Base-by-base conservation (phyloP, 106 monocot genomes). In the Allium sativum region DNA sequence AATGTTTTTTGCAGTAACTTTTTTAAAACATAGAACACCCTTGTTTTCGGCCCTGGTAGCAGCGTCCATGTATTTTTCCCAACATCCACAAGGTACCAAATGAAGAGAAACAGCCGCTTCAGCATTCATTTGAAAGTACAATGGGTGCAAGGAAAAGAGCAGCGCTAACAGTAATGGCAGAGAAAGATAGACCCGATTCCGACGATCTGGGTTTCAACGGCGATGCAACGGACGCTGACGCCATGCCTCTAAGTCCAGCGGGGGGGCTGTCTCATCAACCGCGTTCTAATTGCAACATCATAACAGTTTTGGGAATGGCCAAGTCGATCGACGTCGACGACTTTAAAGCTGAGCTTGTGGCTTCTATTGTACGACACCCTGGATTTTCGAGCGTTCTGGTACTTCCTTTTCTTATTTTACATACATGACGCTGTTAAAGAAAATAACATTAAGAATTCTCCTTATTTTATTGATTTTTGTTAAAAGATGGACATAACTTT, bases 261-360 rank as follows among this genome's bases (percentile, higher is more conserved):
- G 69, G 18, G 59, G 59, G 60, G 16, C 18, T 69, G 17, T 69
- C 59, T 52, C 69, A 60, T 40, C 69, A 60, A 42, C 58, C 60
- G 8, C 59, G 52, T 19, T 18, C 59, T 13, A 60, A 60, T 60
- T 69, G 69, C 69, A 13, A 60, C 58, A 60, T 69, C 59, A 42
- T 69, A 10, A 8, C 19, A n/a, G 42, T 69, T 17, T 18, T 58
- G 1, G 69, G 69, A 7, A 59, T 54, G 8, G 69, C 48, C 12
- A 62, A 46, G n/a, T 13, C 58, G 45, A 20, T 46, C 62, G 62
- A 19, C 45, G 45, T 44, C 45, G 45, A 45, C 11, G 62, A 10
- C 45, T 10, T 62, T 10, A 62, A 62, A 46, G 50, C 60, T 43
- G 41, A 17, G 42, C 51, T 69, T 0, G 52, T 59, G 60, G 12